Evolutionary conservation across 2,329 filamentous ascomycete genomes (phyloP), one percentile per base, ranked within the genome.

Genomic region (Penicillium capsulatum): DNA sequence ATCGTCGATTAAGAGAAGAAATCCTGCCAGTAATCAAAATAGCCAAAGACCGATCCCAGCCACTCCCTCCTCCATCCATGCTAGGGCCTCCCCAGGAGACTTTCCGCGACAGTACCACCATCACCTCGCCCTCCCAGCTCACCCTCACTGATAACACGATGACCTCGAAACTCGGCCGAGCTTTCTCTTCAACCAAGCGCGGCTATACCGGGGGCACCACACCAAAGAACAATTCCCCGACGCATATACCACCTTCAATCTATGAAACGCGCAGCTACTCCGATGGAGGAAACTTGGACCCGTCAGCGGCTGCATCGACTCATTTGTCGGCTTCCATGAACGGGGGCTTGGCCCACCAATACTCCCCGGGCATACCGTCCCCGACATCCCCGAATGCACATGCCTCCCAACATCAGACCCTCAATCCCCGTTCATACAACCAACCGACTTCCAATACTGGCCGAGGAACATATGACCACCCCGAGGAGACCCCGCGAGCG

Each of bases 31-130:
- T 94, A 14, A 80, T 96, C 57, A 86, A 90, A 47, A 81, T 95
- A 58, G 85, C 83, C 56, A 97, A 97, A 69, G 90, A 97, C 61
- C 84, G 84, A 54, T 86, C 89, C 50, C 87, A 95, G 60, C 91
- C 91, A 24, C 73, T 97, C 15, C 90, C 90, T 22, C 71, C 71
- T 34, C 67, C 69, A 27, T 69, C 69, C n/a, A 48, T 58, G 2
- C 47, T 51, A 9, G 46, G 35, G 1, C 7, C 30, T 38, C 42
- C 29, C 4, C 34, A 39, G 13, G 61, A 63, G 11, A 47, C 34
- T 24, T 51, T 55, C 26, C 51, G 58, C 15, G 58, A 64, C 20
- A 53, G 50, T 64, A 54, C 67, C 66, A 58, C 71, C 67, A 61
- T 70, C 11, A 57, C 50, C 5, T 59, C 59, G 9, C 57, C 55